Base-by-base conservation (phyloP, 192 early-diverging fungal species). In the Spizellomyces sp. region DNA sequence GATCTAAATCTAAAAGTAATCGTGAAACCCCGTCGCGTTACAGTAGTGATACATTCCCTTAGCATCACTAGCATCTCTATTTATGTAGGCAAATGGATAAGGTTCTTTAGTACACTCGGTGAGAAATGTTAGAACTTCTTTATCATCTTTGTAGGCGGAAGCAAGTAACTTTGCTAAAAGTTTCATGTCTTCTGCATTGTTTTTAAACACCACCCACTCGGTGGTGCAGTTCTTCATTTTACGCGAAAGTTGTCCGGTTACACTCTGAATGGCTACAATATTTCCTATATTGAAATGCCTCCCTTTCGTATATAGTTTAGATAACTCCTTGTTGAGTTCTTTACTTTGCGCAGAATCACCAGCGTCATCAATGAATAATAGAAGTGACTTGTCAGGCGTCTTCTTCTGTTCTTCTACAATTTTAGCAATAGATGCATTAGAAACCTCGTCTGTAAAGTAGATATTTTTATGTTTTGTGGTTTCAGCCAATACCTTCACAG, bases 111-210 rank as follows among this genome's bases (percentile, higher is more conserved):
- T 70, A 44, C 36, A 42, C 9, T 63, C 58, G 9, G 58, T 62
- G 19, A 70, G 56, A 36, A 62, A 63, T 17, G 21, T 17, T 17
- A 70, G 41, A 17, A 62, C 58, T 41, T 70, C 58, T 45, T 70
- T 70, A 62, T 64, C 44, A 17, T 12, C 55, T 21, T 19, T 46
- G 36, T 41, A 47, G 19, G 68, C 68, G 10, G 27, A 19, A 19
- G 56, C 44, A 12, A 70, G 17, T 19, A 62, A 8, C 44, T 64
- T 64, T 9, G 68, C 56, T 27, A 70, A 46, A 12, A 45, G 14
- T 64, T 61, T n/a, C 68, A 70, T 70, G 58, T 70, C 68, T 17
- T 70, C 68, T 22, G 58, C 22, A 46, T 70, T 70, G 46, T 63
- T 70, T 45, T 70, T 70, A 45, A 70, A 70, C 9, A 70, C 43